Evolutionary conservation across 495 filamentous ascomycete species (phyloP).

Genomic region (Pyronema domesticum): DNA sequence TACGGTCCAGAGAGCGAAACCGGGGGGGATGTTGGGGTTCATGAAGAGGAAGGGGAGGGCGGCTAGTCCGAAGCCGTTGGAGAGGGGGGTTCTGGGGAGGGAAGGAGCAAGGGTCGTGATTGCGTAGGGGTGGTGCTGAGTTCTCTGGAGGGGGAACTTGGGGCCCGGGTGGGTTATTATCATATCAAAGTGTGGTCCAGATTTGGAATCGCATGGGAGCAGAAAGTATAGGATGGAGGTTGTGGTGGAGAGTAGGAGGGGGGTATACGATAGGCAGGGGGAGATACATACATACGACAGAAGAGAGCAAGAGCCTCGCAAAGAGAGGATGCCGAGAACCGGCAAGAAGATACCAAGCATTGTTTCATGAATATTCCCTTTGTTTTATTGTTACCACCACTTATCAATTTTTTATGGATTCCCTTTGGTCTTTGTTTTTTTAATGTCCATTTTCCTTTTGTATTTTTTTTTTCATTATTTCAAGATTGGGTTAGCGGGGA

Average conservation of each 20-base stretch:
- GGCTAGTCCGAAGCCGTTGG: conserved; percentile 82
- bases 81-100: conserved; percentile 83
- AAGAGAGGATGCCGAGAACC: no score
- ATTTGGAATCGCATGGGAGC: no score
- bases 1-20: conserved; percentile 46
- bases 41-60: conserved; percentile 79
- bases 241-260: no score
- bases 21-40: conserved; percentile 73
- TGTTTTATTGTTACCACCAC: conserved; percentile 12
- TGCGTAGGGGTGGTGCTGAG: not conserved
- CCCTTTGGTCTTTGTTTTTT: conserved; percentile 9
- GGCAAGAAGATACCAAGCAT: not conserved
- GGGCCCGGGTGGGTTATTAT: no score
- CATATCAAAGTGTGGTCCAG: no score
- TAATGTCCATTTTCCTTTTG: not conserved
- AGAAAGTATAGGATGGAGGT: no score
- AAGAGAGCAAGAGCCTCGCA: not conserved
- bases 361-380: conserved; percentile 1
- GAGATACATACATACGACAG: no score
- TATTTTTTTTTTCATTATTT: not conserved
- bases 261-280: no score
- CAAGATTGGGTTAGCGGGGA: not conserved
- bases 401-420: not conserved
- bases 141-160: no score
- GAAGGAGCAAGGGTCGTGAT: conserved; percentile 75